A percentile compares a stretch with the other conserved stretches of the same genome.
phyloP scores from a whole-genome alignment of 1,284 basidiomycete species.

The Trichosporon sp. region DNA sequence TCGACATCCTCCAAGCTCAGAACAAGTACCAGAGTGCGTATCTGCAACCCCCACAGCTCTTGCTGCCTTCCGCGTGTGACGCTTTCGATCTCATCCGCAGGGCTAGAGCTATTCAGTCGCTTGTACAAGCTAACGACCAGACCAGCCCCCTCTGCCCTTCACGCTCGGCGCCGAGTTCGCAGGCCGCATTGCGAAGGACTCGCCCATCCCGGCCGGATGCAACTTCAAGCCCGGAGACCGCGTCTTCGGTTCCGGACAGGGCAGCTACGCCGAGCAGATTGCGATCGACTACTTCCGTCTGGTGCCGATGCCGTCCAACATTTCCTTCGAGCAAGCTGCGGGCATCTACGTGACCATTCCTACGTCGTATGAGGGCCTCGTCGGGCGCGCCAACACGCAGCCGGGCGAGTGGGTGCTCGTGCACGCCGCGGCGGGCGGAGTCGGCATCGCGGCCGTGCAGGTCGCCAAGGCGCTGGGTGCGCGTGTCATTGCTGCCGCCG shows the following conservation, averaged over 20 bases:
- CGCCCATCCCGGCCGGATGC: conserved; percentile 80
- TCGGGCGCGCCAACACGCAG: conserved; percentile 74
- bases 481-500: conserved; percentile 59
- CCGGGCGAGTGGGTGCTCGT: conserved; percentile 84
- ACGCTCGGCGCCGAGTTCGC: conserved; percentile 81
- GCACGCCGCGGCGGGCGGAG: conserved; percentile 78
- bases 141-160: conserved; percentile 79
- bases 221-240: conserved; percentile 78
- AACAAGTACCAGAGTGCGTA: conserved; percentile 74
- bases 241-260: conserved; percentile 82
- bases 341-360: conserved; percentile 30
- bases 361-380: conserved; percentile 72
- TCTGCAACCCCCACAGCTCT: too few species aligned
- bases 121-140: conserved; percentile 31
- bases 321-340: conserved; percentile 69
- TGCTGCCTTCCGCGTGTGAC: too few species aligned
- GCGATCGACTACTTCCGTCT: conserved; percentile 62
- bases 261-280: conserved; percentile 72
- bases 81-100: too few species aligned
- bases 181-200: conserved; percentile 71
- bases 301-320: conserved; percentile 64
- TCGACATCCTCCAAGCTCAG: conserved; percentile 72
- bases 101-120: too few species aligned
- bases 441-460: conserved; percentile 87
- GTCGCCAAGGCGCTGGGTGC: conserved; percentile 69